Conservation (phyloP, 163 green algal genomes). For the Picocystis sp. region DNA sequence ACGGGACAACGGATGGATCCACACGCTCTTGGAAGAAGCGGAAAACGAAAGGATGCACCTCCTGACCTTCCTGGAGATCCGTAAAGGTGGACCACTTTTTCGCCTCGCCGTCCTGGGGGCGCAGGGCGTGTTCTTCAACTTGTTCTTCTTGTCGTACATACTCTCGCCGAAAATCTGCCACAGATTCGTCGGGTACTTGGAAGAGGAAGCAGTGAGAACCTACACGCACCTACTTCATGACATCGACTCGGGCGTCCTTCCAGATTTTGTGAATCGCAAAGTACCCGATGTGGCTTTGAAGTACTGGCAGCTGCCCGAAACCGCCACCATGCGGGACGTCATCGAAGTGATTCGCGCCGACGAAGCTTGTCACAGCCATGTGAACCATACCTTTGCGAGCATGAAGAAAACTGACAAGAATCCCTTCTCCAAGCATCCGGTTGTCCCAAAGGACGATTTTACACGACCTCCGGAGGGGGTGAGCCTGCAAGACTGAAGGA, state of each 20-base stretch:
- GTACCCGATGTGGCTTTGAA: conserved; percentile 37
- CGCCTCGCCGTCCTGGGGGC: conserved; percentile 38
- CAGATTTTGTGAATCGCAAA: conserved; percentile 5
- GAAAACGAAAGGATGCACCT: conserved; percentile 98
- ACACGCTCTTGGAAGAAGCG: conserved; percentile 57
- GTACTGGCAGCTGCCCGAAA: conserved; percentile 22
- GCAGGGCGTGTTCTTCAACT: conserved; percentile 69
- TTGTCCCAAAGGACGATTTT: too few relatives aligned
- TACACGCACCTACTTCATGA: conserved; percentile 47
- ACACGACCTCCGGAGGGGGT: too few relatives aligned
- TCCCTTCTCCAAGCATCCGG: conserved; percentile 6
- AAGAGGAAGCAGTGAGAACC: conserved; percentile 79
- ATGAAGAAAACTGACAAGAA: conserved; percentile 10
- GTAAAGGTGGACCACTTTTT: conserved; percentile 41
- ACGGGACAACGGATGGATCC: conserved; percentile 61
- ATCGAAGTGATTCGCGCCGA: conserved; percentile 74
- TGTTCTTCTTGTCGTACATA: conserved; percentile 67
- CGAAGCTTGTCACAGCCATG: conserved; percentile 43
- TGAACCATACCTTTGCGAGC: conserved; percentile 20
- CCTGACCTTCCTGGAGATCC: conserved; percentile 74
- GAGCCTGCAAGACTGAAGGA: too few relatives aligned
- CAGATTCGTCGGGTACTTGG: conserved; percentile 58
- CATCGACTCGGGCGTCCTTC: conserved; percentile 14
- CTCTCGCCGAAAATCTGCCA: conserved; percentile 62
- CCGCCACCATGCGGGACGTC: conserved; percentile 62